Evolutionary conservation across 495 filamentous ascomycete genomes (phyloP).

Genomic region (Hypomontagnella submonticulosa): DNA sequence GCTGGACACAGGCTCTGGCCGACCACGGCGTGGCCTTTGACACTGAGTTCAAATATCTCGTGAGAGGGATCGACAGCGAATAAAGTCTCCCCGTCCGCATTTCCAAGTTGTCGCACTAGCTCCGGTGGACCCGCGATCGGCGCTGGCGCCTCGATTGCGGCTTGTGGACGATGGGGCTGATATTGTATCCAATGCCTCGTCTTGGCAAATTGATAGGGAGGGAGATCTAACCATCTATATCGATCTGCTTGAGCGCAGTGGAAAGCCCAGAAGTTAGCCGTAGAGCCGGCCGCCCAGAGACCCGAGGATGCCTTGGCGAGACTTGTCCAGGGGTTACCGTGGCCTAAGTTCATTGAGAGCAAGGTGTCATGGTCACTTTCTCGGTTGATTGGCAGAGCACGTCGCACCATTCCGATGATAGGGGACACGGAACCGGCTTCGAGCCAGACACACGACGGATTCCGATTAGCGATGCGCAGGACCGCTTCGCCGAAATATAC

Average conservation of each 20-base stretch:
- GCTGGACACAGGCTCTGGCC: conserved; percentile 22
- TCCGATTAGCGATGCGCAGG: conserved; percentile 40
- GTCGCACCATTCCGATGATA: conserved; percentile 47
- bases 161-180: conserved; percentile 16
- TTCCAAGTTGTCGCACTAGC: conserved; percentile 25
- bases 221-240: conserved; percentile 55
- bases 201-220: conserved; percentile 67
- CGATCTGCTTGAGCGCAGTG: conserved; percentile 10
- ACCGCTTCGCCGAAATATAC: conserved; percentile 52
- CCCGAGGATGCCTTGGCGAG: conserved; percentile 37
- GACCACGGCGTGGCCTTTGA: conserved; percentile 28
- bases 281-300: conserved; percentile 46
- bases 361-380: conserved; percentile 2
- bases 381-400: conserved; percentile 18
- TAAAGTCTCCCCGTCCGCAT: conserved; percentile 31
- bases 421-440: conserved; percentile 52
- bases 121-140: conserved; percentile 14
- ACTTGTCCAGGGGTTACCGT: conserved; percentile 19
- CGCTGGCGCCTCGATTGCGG: conserved; percentile 9
- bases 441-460: conserved; percentile 49
- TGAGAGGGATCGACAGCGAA: conserved; percentile 34
- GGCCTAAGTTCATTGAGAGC: conserved; percentile 18
- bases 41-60: conserved; percentile 11
- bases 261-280: conserved; percentile 36
- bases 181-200: conserved; percentile 46